Evolutionary conservation across 2,329 filamentous ascomycete genomes (phyloP).

Genomic region (Beauveria bassiana): DNA sequence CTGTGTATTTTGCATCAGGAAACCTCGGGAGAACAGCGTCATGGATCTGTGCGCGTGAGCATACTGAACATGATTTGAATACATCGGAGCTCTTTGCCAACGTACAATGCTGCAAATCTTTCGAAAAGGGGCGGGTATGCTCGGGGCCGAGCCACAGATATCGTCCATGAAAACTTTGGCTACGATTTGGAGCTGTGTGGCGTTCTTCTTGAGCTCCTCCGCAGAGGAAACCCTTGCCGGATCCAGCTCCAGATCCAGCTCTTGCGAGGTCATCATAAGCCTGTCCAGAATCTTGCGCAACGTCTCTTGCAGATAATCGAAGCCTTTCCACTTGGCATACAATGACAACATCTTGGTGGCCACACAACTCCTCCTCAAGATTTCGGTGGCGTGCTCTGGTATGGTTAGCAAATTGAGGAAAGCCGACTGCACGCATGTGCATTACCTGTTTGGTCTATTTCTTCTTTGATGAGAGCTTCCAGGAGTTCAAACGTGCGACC

Average conservation of each 20-base stretch:
- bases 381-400: slow-evolving; percentile 57
- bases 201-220: slow-evolving; percentile 60
- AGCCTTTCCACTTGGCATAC: slow-evolving; percentile 65
- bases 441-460: slow-evolving; percentile 56
- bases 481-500: slow-evolving; percentile 56
- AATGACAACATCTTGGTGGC: slow-evolving; percentile 67
- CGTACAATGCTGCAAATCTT: slow-evolving; percentile 60
- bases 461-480: slow-evolving; percentile 59
- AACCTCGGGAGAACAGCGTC: slow-evolving; percentile 56
- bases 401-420: slow-evolving; percentile 12
- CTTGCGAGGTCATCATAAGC: slow-evolving; percentile 58
- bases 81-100: slow-evolving; percentile 10
- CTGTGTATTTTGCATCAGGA: slow-evolving; percentile 63
- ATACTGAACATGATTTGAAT: slow-evolving; percentile 11
- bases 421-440: too few relatives aligned
- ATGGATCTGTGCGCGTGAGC: slow-evolving; percentile 39
- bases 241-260: slow-evolving; percentile 61
- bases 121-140: slow-evolving; percentile 56
- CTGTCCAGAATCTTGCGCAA: slow-evolving; percentile 60
- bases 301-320: slow-evolving; percentile 53
- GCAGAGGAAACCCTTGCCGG: slow-evolving; percentile 51
- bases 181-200: slow-evolving; percentile 56
- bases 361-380: slow-evolving; percentile 60
- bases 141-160: slow-evolving; percentile 55
- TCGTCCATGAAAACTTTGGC: slow-evolving; percentile 66